phyloP scores from a whole-genome alignment of 805 yeast genomes.

The Kluyveromyces starmeri region DNA sequence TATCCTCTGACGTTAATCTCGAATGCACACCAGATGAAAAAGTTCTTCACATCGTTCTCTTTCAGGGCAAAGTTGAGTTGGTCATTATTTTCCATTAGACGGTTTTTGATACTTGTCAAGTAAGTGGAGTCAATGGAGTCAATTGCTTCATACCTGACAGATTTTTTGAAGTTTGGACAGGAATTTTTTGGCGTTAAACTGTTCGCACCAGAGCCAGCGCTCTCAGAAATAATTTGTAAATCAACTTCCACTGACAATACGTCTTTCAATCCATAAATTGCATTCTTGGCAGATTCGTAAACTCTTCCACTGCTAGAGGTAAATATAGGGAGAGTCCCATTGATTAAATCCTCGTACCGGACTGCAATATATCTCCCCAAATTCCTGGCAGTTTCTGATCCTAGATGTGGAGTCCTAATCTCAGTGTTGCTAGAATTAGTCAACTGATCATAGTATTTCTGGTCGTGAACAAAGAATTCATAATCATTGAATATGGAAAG shows the following conservation, averaged over 20 bases:
- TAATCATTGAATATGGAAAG: slow-evolving; percentile 44
- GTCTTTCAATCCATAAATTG: slow-evolving; percentile 32
- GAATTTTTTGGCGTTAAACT: slow-evolving; percentile 40
- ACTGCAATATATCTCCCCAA: slow-evolving; percentile 39
- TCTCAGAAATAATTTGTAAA: slow-evolving; percentile 35
- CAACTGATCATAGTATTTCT: slow-evolving; percentile 35
- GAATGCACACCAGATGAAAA: slow-evolving; percentile 64
- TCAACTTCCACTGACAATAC: slow-evolving; percentile 17
- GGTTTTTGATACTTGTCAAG: slow-evolving; percentile 42
- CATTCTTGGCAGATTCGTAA: slow-evolving; percentile 42
- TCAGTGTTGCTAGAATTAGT: slow-evolving; percentile 23
- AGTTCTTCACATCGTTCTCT: slow-evolving; percentile 39
- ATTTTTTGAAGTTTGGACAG: slow-evolving; percentile 32
- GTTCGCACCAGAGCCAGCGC: slow-evolving; percentile 38
- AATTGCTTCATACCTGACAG: slow-evolving; percentile 12
- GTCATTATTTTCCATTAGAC: slow-evolving; percentile 48
- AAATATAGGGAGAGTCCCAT: slow-evolving; percentile 37
- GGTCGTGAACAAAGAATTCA: slow-evolving; percentile 37
- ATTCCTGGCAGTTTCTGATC: slow-evolving; percentile 35
- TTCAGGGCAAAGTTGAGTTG: slow-evolving; percentile 39
- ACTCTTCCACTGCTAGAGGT: slow-evolving; percentile 41
- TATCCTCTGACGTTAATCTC: slow-evolving; percentile 64
- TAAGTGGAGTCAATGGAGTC: slow-evolving; percentile 28
- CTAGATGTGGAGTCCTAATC: slow-evolving; percentile 35
- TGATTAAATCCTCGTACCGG: slow-evolving; percentile 36